These are phyloP conservation scores for Hibiscus mutabilis DNA, from an alignment of 345 rosid genomes.

Conservation along the genomic window DNA sequence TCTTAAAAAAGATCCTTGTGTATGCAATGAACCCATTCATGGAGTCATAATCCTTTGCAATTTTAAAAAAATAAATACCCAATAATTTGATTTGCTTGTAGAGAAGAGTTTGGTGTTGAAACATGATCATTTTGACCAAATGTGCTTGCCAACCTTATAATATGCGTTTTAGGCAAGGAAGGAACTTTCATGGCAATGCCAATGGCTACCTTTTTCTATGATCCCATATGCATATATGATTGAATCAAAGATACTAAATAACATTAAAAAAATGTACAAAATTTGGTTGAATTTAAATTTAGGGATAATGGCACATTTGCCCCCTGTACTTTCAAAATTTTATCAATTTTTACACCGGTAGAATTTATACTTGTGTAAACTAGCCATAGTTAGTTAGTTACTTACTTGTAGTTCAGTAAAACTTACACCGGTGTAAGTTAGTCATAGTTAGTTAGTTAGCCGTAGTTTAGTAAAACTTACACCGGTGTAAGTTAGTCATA, in stretches of 20 bases:
- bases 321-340: too few species aligned
- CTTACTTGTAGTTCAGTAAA: too few species aligned
- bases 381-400: too few species aligned
- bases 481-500: too few species aligned
- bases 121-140: conserved; percentile 6
- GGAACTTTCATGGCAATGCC: conserved; percentile 31
- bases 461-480: too few species aligned
- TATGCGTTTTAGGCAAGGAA: not conserved
- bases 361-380: too few species aligned
- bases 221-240: conserved; percentile 9
- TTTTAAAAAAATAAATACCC: not conserved
- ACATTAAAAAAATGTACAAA: not conserved
- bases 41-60: not conserved
- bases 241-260: conserved; percentile 17
- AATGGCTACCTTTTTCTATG: conserved; percentile 17
- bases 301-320: too few species aligned
- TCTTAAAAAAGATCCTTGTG: not conserved
- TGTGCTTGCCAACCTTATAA: conserved; percentile 31
- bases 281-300: not conserved
- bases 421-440: too few species aligned
- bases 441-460: too few species aligned
- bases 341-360: too few species aligned
- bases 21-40: conserved; percentile 2
- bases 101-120: not conserved
- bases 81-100: conserved; percentile 9